A percentile compares a stretch with the other conserved stretches of the same genome.
phyloP scores from a whole-genome alignment of 1,284 basidiomycete species.

The Paramarasmius palmivorus region DNA sequence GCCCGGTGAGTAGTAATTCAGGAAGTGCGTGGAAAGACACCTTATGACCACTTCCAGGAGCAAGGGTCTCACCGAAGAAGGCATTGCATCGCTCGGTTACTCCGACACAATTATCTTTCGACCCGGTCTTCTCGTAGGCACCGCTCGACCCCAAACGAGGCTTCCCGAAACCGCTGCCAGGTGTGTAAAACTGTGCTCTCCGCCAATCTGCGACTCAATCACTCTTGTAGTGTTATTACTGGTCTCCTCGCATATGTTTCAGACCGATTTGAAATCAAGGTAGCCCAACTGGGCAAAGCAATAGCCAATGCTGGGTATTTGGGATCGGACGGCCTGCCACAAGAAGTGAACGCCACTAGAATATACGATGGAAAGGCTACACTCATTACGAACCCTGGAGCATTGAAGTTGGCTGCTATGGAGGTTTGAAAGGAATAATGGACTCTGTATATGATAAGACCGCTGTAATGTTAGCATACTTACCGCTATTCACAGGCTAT shows the following conservation, averaged over 20 bases:
- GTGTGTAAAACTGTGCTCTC: conserved; percentile 34
- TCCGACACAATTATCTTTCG: conserved; percentile 68
- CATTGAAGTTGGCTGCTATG: conserved; percentile 37
- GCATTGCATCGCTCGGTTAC: conserved; percentile 65
- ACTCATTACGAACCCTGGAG: conserved; percentile 43
- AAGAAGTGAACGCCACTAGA: conserved; percentile 34
- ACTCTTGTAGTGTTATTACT: conserved; percentile 33
- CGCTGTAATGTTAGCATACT: no score
- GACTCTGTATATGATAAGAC: neutral
- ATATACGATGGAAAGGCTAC: conserved; percentile 37
- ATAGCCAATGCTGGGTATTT: conserved; percentile 42
- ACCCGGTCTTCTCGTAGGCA: conserved; percentile 52
- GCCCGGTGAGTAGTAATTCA: conserved; percentile 35
- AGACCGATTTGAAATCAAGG: conserved; percentile 44
- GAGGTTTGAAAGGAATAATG: conserved; percentile 2
- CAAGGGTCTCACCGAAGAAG: conserved; percentile 76
- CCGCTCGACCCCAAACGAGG: conserved; percentile 39
- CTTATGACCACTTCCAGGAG: conserved; percentile 38
- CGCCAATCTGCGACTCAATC: neutral
- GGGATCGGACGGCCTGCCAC: conserved; percentile 41
- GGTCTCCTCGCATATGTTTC: conserved; percentile 39
- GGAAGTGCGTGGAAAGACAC: neutral
- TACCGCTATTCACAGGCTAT: no score
- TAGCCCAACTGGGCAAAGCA: conserved; percentile 43
- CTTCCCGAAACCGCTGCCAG: conserved; percentile 38